Evolutionary conservation across 1,284 basidiomycete species (phyloP).

Genomic region (Apiotrichum porosum): DNA sequence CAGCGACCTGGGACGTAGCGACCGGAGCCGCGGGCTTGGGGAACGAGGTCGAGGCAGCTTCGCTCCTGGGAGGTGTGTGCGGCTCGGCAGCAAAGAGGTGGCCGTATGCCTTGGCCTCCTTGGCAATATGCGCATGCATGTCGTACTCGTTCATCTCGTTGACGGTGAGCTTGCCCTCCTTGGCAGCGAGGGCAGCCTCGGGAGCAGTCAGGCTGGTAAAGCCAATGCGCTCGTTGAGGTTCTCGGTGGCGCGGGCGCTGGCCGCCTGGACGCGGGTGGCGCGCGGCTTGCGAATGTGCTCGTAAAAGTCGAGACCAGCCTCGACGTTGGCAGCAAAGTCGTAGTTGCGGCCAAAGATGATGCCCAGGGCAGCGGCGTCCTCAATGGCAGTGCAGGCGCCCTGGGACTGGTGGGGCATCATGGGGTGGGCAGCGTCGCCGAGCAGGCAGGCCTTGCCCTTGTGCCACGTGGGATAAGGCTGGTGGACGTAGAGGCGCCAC

Average conservation of each 20-base stretch:
- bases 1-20: too few species aligned
- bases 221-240: slow-evolving; percentile 48
- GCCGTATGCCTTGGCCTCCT: slow-evolving; percentile 8
- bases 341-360: slow-evolving; percentile 34
- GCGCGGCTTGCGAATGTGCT: slow-evolving; percentile 45
- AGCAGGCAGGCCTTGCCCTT: slow-evolving; percentile 35
- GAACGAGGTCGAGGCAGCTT: too few species aligned
- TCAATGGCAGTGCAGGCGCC: slow-evolving; percentile 42
- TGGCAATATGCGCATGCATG: slow-evolving; percentile 28
- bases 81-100: too few species aligned
- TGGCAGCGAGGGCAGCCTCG: slow-evolving; percentile 30
- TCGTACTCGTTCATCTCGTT: slow-evolving; percentile 41
- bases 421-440: slow-evolving; percentile 43
- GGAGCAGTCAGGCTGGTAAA: slow-evolving; percentile 43
- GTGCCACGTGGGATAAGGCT: slow-evolving; percentile 41
- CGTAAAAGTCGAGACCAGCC: slow-evolving; percentile 42
- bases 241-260: slow-evolving; percentile 41
- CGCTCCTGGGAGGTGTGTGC: too few species aligned
- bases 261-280: slow-evolving; percentile 47
- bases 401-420: slow-evolving; percentile 40
- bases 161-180: slow-evolving; percentile 41
- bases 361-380: slow-evolving; percentile 40
- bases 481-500: slow-evolving; percentile 47
- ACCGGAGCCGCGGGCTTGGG: too few species aligned
- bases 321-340: slow-evolving; percentile 35